Evolutionary conservation across 2,329 filamentous ascomycete species (phyloP), one percentile per base, ranked within the genome.

Genomic region (Diaporthe citrichinensis): DNA sequence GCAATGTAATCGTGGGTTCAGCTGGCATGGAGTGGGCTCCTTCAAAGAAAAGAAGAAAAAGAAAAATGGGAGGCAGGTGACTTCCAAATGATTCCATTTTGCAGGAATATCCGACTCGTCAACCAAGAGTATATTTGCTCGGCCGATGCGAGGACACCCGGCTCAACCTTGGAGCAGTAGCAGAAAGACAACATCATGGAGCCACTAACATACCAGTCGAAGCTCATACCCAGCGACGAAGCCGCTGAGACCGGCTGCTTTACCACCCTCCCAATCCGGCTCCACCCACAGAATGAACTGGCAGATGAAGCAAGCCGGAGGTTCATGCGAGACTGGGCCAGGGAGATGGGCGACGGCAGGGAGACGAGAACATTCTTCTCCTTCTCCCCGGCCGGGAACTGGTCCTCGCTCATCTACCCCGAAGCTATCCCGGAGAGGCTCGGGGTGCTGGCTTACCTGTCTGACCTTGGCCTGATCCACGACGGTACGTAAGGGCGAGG

Each of bases 201-300:
- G 46, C 46, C 46, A 10, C 23, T 51, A 10, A 51, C 49, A 51
- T 20, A 51, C 23, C 46, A 51, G 20, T 51, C 46, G 20, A 51
- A 51, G 46, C 46, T 51, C 46, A 51, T 51, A 51, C 46, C 46
- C 20, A 20, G 17, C 46, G 20, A 51, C 23, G 46, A 51, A n/a
- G 49, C 23, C 49, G 49, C 49, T 51, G 49, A 51, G 49, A 62
- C 59, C 41, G 59, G 36, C 25, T 62, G 59, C 59, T 62, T 62
- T 20, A 62, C 59, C 41, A 62, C 14, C 31, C 59, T 62, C 25
- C 59, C 36, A 36, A 62, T 62, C 31, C 31, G 59, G 23, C 23
- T 23, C 31, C 59, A 62, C 41, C 31, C 25, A 5, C 59, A n/a
- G 14, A 41, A 62, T 10, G 59, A 62, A 12, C 20, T 62, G 31